Evolutionary conservation across 139 green algal genomes (phyloP), one percentile per base, ranked within the genome.

Genomic region (Zygnema circumcarinatum): DNA sequence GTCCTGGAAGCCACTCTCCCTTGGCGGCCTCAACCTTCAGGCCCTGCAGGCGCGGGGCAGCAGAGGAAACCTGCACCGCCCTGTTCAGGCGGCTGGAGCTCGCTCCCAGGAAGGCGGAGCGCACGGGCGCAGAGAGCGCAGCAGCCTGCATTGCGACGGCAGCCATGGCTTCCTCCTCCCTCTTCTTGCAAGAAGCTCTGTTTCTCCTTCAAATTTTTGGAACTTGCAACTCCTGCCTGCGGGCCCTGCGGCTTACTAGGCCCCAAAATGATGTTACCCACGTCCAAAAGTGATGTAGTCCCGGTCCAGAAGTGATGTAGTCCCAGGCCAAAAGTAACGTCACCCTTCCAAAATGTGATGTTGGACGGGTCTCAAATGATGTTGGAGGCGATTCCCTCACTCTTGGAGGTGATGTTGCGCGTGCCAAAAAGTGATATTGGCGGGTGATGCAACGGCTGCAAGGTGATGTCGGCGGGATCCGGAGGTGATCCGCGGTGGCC

Each of bases 1-100:
- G 32, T 20, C 86, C 86, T 2, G 86, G 86, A 42, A 90, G 39
- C 86, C 86, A 90, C 20, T 89, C 54, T 33, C 79, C 84, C 84
- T 89, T 89, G 11, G 84, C 67, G 3, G 73, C 84, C 47, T 68
- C 25, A 38, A 86, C 54, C 40, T 79, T 73, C 74, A 86, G 74
- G 83, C 35, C 38, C 74, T 36, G 35, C 21, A 40, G 38, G 31
- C 38, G 40, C n/a, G 83, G 39, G 20, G 83, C 76, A 22, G n/a
- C 38, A n/a, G 74, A 22, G 16, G 79, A 33, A n/a, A 83, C 81
- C 29, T 29, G 56, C 7, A 67, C 40, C 56, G 79, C 40, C 62
- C 69, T 84, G 39, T 35, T 41, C 1, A 42, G 39, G 69, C 38
- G 40, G 36, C 32, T 84, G 69, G 81, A 32, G 38, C 29, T 38